Base-by-base conservation (phyloP, 306 rosid genomes). In the Begonia masoniana region DNA sequence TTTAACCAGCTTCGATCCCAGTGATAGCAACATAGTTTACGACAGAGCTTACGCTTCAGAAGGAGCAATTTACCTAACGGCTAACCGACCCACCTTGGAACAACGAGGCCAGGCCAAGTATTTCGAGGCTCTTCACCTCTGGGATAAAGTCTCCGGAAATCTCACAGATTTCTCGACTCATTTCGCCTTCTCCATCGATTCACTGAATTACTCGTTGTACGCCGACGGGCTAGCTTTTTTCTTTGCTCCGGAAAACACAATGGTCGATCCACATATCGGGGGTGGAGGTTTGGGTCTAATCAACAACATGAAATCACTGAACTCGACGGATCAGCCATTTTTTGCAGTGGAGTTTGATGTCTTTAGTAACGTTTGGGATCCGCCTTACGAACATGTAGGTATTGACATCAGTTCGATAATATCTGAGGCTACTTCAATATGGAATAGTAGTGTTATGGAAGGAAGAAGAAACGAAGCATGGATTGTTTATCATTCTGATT, bases 341-440 rank as follows among this genome's bases (percentile, higher is more conserved):
- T 74, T 76, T 26, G 86, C 76, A 0, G 68, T 76, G 19, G 86
- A 80, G 54, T 81, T 77, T 47, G 88, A 81, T 54, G 77, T 69
- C 55, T 69, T 2, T 11, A 4, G 1, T 0, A 61, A 66, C 12
- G 0, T 0, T 0, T 74, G 53, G 57, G 88, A 81, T 59, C 77
- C 73, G 13, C 47, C 47, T 0, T 0, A 1, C 1, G 55, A 43
- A 48, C 81, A 77, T 61, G 81, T 73, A 7, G 88, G 84, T 13
- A 68, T 81, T 13, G 51, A 77, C 50, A 50, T 72, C 26, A 69
- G 55, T 31, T 75, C 85, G 5, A 9, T 75, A 69, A 2, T 0
- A 2, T 79, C 78, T 4, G 50, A 43, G 41, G 70, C 66, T 61
- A 52, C 57, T 52, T 31, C 24, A 3, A 12, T 62, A 46, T 80